Conservation (phyloP, 2,329 filamentous ascomycete species). For the Talaromyces sp. region DNA sequence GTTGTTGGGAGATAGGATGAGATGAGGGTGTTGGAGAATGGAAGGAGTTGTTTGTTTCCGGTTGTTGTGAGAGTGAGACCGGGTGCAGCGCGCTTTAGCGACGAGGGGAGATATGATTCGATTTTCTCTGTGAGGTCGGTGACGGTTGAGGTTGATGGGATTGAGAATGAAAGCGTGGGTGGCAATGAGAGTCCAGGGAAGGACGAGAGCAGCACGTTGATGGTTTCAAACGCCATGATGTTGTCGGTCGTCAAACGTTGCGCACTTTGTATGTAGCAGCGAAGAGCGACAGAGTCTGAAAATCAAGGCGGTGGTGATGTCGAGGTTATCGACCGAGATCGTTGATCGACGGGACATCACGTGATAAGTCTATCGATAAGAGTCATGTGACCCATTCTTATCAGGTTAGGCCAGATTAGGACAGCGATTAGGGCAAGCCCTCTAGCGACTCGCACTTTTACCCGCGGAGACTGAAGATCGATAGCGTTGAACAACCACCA, state of each 20-base stretch:
- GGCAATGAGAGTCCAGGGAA: conserved; percentile 80
- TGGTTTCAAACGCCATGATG: conserved; percentile 52
- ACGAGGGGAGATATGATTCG: conserved; percentile 52
- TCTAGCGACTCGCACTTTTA: conserved; percentile 26
- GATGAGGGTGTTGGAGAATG: conserved; percentile 51
- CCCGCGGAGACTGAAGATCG: conserved; percentile 21
- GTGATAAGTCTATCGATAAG: background rate
- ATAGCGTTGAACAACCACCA: conserved; percentile 26
- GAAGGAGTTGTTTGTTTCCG: conserved; percentile 65
- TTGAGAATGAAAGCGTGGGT: conserved; percentile 72
- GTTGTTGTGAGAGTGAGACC: conserved; percentile 75
- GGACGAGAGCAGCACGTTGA: conserved; percentile 81
- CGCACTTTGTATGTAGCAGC: background rate
- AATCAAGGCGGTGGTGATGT: background rate
- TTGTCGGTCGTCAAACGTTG: background rate
- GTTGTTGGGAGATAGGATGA: conserved; percentile 55
- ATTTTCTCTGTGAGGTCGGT: conserved; percentile 62
- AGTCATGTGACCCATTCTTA: conserved; percentile 3
- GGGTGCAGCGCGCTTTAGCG: conserved; percentile 48
- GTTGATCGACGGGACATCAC: background rate
- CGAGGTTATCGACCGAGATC: background rate
- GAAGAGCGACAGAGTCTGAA: background rate
- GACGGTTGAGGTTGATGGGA: conserved; percentile 61
- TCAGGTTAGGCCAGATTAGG: background rate
- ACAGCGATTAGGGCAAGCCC: conserved; percentile 11